Percentiles rank a stretch among this genome's conserved stretches.
Evolutionary conservation across 129 eudicot genomes (phyloP).

Genomic region (Centrapalus pauciflorus): DNA sequence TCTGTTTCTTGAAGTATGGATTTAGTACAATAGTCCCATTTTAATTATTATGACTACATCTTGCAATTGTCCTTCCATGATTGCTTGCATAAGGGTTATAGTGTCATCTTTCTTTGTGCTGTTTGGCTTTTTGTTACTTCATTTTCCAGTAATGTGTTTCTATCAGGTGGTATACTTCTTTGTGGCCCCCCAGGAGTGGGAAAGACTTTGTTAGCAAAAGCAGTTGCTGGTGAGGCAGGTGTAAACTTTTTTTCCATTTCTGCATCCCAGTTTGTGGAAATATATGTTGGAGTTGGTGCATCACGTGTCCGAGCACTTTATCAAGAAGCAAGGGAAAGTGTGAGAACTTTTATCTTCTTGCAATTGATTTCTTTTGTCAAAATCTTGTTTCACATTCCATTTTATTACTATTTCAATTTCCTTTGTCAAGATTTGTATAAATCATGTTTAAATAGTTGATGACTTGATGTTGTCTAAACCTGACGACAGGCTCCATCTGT

Average conservation of each 20-base stretch:
- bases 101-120: neutral
- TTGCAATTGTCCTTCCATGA: neutral
- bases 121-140: neutral
- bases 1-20: neutral
- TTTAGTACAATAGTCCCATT: neutral
- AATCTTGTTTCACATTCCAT: neutral
- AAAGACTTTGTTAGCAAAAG: conserved; percentile 91
- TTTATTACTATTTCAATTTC: neutral
- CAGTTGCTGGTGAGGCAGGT: conserved; percentile 99
- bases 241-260: conserved; percentile 94
- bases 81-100: neutral
- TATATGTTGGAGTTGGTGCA: conserved; percentile 98
- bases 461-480: neutral
- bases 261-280: conserved; percentile 97
- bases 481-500: conserved; percentile 85
- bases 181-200: conserved; percentile 99
- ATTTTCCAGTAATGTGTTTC: neutral
- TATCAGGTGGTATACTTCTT: conserved; percentile 91
- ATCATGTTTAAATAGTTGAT: neutral
- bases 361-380: neutral
- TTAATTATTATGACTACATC: neutral
- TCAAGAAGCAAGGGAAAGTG: conserved; percentile 89
- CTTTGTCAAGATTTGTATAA: neutral
- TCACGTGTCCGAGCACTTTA: conserved; percentile 98
- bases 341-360: conserved; percentile 30